These are phyloP conservation scores for Leccinellum rugosiceps DNA, from an alignment of 768 basidiomycete genomes.

Conservation along the genomic window DNA sequence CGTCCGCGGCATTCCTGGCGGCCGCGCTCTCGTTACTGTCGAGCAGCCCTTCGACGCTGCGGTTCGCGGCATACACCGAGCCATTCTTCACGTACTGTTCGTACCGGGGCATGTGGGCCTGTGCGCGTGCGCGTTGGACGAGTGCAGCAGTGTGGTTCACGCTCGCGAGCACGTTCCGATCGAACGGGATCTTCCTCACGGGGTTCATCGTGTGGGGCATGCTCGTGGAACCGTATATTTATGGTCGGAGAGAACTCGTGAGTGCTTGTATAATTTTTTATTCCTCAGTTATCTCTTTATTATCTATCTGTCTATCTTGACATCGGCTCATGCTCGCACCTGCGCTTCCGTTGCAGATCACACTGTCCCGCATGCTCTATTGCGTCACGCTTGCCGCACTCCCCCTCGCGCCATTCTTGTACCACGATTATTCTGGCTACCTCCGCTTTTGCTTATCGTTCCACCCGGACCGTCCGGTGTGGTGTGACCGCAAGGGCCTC, in stretches of 20 bases:
- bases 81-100: slow-evolving; percentile 83
- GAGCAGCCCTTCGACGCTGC: slow-evolving; percentile 73
- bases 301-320: neutral
- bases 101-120: slow-evolving; percentile 47
- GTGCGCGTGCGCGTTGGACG: slow-evolving; percentile 43
- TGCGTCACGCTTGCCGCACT: slow-evolving; percentile 43
- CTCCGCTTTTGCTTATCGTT: slow-evolving; percentile 54
- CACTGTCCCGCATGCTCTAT: slow-evolving; percentile 31
- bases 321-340: neutral
- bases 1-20: slow-evolving; percentile 57
- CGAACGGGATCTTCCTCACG: slow-evolving; percentile 73
- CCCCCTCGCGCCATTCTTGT: slow-evolving; percentile 61
- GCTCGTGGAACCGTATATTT: slow-evolving; percentile 51
- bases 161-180: slow-evolving; percentile 63
- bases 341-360: slow-evolving; percentile 29
- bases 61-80: slow-evolving; percentile 75
- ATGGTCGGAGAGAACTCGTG: slow-evolving; percentile 30
- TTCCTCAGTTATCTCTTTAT: neutral
- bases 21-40: slow-evolving; percentile 71
- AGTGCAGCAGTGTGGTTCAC: slow-evolving; percentile 59
- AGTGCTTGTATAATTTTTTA: slow-evolving; percentile 2
- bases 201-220: slow-evolving; percentile 80
- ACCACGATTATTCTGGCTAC: slow-evolving; percentile 71
- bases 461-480: slow-evolving; percentile 35
- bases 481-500: slow-evolving; percentile 51